These are phyloP conservation scores for Lipomyces yamanashiensis DNA, from an alignment of 805 yeast species.

Conservation along the genomic window DNA sequence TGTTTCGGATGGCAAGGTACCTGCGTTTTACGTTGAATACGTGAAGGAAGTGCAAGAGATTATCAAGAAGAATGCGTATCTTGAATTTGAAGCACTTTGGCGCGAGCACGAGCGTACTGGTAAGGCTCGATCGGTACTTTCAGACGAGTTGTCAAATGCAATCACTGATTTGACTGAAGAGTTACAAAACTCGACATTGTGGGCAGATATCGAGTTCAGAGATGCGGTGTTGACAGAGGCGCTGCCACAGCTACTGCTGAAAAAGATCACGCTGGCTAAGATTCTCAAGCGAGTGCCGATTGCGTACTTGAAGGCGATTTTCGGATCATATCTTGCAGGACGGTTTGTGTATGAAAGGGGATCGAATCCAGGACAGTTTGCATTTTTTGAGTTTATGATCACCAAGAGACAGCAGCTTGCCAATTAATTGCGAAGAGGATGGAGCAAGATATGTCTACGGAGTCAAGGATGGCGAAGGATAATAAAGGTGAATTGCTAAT, in stretches of 20 bases:
- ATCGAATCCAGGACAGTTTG: slow-evolving; percentile 69
- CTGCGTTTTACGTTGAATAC: slow-evolving; percentile 78
- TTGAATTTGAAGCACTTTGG: slow-evolving; percentile 90
- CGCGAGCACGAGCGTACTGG: slow-evolving; percentile 67
- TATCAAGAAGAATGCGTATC: slow-evolving; percentile 75
- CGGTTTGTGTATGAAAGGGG: slow-evolving; percentile 84
- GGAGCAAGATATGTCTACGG: too few relatives aligned
- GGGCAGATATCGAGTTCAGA: slow-evolving; percentile 82
- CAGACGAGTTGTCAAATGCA: slow-evolving; percentile 81
- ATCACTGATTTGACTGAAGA: slow-evolving; percentile 87
- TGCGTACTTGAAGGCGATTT: slow-evolving; percentile 83
- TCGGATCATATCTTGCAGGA: slow-evolving; percentile 84
- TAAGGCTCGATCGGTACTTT: slow-evolving; percentile 61
- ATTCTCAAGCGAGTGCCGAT: slow-evolving; percentile 82
- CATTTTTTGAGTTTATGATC: slow-evolving; percentile 53
- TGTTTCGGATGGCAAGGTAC: slow-evolving; percentile 58
- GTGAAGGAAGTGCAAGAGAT: slow-evolving; percentile 81
- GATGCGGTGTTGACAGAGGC: slow-evolving; percentile 75
- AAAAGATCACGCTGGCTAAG: slow-evolving; percentile 63
- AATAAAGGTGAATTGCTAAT: background rate
- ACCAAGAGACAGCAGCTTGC: slow-evolving; percentile 13
- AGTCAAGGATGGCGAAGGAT: background rate
- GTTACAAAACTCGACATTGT: slow-evolving; percentile 75
- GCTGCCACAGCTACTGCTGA: slow-evolving; percentile 72
- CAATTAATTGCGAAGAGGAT: too few relatives aligned